Base-by-base conservation (phyloP, 306 rosid species). In the Glycyrrhiza uralensis region DNA sequence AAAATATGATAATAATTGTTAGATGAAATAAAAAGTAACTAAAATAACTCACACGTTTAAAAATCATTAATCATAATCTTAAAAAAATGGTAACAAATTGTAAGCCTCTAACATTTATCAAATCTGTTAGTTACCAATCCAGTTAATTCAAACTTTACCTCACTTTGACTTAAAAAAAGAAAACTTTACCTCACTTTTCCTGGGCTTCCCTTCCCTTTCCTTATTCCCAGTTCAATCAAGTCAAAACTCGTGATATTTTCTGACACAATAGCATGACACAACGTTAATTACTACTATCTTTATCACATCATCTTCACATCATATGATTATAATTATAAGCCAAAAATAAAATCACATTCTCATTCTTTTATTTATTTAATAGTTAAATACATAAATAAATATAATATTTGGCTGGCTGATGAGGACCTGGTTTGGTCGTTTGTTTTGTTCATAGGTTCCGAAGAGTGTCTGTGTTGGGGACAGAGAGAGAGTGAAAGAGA, bases 191-290 rank as follows among this genome's bases (percentile, higher is more conserved):
- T 13, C 6, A 1, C 0, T 42, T n/a, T 42, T n/a, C 17, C 17
- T 13, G 17, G 2, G 17, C 47, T 12, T 41, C 5, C 47, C n/a
- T n/a, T n/a, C n/a, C n/a, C n/a, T n/a, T 41, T 41, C 6, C 47
- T 13, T 42, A 13, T 42, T 42, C 7, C 17, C 49, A n/a, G 49
- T 45, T 45, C 2, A 14, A 45, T 1, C 18, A 5, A 45, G 18
- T 44, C 26, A 49, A 66, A 62, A 69, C 36, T 66, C 76, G 42
- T 32, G 51, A 73, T 66, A 73, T 64, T 54, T 55, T 51, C 72
- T 60, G 55, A 51, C 80, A 54, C 11, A 1, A 22, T 32, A 22
- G 33, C 76, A 41, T 26, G 39, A 49, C 66, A 12, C 36, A 2
- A 28, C 36, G 72, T 61, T 54, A 41, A 70, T 35, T 67, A 22